Base-by-base conservation (phyloP, 495 filamentous ascomycete genomes). In the Parathielavia appendiculata region DNA sequence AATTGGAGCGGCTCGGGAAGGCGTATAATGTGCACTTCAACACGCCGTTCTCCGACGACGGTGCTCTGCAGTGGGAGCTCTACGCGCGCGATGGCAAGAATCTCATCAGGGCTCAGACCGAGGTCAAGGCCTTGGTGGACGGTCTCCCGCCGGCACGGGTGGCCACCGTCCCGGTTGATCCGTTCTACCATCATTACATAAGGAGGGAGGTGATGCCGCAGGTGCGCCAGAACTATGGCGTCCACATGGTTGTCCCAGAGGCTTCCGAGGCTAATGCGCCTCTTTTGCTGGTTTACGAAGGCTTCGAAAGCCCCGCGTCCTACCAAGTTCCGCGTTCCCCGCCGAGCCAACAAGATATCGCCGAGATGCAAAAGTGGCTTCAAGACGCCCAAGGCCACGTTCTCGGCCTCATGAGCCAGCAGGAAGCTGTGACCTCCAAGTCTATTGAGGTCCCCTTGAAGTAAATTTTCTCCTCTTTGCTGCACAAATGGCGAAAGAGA, bases 281-380 rank as follows among this genome's bases (percentile, higher is more conserved):
- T n/a, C 75, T 96, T 20, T 77, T 95, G 38, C 79, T 97, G 32
- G 87, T 97, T 11, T 96, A 89, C 63, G 92, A 97, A 69, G 91
- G 88, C 20, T 73, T 79, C 2, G 73, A 75, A 20, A 75, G 80
- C 34, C 70, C 76, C 0, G 75, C 76, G 13, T 66, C 82, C 9
- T 92, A 90, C 63, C 75, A 89, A 63, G 71, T 95, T 47, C 88
- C 92, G 14, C 77, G 76, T 8, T 65, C 63, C 16, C 69, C 69
- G 82, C 91, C 71, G 34, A 61, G 32, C 57, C 58, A 68, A 53
- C 30, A 43, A 0, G 69, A 70, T 13, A 52, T 69, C 12, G 53
- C 23, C 34, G 69, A 72, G 38, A 69, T 68, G 55, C 69, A 91
- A 68, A 79, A 83, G 68, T 78, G 78, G 12, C 78, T 97, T 16